Base-by-base conservation (phyloP, 2,329 filamentous ascomycete genomes). In the Cercospora brassicicola region DNA sequence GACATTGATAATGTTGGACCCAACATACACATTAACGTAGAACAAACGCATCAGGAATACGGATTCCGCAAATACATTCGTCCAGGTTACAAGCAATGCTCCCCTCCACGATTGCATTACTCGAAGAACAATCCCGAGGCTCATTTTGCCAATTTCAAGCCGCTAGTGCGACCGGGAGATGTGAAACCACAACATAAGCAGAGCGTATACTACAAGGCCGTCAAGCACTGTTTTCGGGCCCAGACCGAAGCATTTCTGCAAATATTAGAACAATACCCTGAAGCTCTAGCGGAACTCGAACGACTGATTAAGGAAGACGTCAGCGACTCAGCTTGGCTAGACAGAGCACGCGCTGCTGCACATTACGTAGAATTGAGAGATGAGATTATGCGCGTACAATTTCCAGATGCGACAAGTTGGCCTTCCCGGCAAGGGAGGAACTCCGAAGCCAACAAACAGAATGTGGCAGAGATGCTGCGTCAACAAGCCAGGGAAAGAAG, bases 11-110 rank as follows among this genome's bases (percentile, higher is more conserved):
- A 62, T 7, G 15, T 62, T 30, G 45, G 60, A 10, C 60, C 45
- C 2, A 62, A 62, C 28, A 62, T 62, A 9, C 33, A 20, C 23
- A 26, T 36, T 15, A 9, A 20, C 33, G 20, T 26, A 10, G 11
- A 8, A 26, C 30, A n/a, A 62, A 10, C 42, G 15, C 9, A 33
- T 48, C 60, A 36, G 5, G 15, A 51, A 33, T 45, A 48, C 26
- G 53, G 33, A 11, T 10, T 55, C 26, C 55, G 61, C 13, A 59
- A 23, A 30, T 67, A 67, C 45, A 61, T 48, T n/a, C 23, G 61
- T 20, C 30, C 66, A 20, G 42, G 61, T 33, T 64, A 31, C 61
- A 64, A 67, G 45, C 57, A 45, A 15, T 51, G 23, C 23, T 23
- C 9, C n/a, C 62, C 48, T 42, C 53, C 51, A 31, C 62, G 33